These are phyloP conservation scores for Solanum paucissectum DNA, from an alignment of 257 asterid genomes.

Conservation along the genomic window DNA sequence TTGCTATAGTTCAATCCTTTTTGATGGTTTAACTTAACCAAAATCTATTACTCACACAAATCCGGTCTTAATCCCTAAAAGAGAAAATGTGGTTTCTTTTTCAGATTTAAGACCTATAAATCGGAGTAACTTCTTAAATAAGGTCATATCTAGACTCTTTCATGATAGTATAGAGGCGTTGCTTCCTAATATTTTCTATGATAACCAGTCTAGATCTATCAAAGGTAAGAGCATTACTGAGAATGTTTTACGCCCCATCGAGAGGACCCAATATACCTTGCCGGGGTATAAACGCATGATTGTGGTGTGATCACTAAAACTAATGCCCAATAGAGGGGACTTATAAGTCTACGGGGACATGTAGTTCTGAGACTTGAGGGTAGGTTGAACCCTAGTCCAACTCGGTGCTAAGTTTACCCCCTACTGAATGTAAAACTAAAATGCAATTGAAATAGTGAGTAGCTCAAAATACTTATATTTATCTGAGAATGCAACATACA, in stretches of 20 bases:
- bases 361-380: not conserved
- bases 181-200: not conserved
- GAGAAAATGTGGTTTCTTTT: no score
- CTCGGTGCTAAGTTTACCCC: not conserved
- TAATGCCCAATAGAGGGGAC: not conserved
- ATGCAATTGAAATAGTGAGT: no score
- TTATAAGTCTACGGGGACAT: not conserved
- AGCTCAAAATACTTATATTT: not conserved
- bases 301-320: not conserved
- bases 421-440: not conserved
- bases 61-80: not conserved
- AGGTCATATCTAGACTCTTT: not conserved
- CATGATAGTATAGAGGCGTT: not conserved
- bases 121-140: not conserved
- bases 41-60: not conserved
- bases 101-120: not conserved
- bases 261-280: not conserved
- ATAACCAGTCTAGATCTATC: not conserved
- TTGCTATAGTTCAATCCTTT: not conserved
- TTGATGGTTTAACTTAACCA: not conserved
- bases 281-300: accelerated
- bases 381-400: not conserved
- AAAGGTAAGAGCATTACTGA: not conserved
- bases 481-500: not conserved
- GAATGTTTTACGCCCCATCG: not conserved